Evolutionary conservation across 306 rosid species (phyloP), one percentile per base, ranked within the genome.

Genomic region (Rosa persica): DNA sequence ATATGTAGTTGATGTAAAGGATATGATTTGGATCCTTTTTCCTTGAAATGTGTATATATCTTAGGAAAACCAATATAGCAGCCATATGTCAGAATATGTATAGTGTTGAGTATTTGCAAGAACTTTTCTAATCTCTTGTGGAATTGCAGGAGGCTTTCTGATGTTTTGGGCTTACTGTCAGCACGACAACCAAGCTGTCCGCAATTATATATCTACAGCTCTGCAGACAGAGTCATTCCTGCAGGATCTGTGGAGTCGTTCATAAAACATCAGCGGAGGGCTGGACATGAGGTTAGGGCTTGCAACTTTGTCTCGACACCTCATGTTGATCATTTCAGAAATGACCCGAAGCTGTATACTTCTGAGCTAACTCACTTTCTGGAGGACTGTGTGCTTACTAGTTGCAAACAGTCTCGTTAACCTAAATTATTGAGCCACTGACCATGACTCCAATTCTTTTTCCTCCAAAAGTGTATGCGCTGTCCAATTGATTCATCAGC

Each of bases 311-410:
- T 91, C 48, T 91, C 99, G 54, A 87, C 98, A 4, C 99, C 99
- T 49, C 98, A 96, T 83, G 99, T 96, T 71, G 99, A 96, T 76
- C 99, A 96, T 87, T 96, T 90, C 72, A 87, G 99, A 86, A 91
- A 86, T 85, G 93, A 93, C 84, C 98, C 99, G 0, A 85, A 85
- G 83, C 79, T 91, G 46, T 96, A 96, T 73, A 85, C 92, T 77
- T 87, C 93, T 75, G 93, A 96, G 90, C 93, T 96, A 67, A 86
- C 87, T 70, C 86, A 86, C 49, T 96, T 95, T 86, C 77, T 96
- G 71, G 99, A 91, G 25, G 97, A 90, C 57, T 90, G 93, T 69
- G 91, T 89, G 85, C 86, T 87, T 77, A 77, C 84, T 78, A 66
- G 70, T 58, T 84, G 92, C 85, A 87, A 86, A 80, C 70, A 79